Conservation (phyloP, 192 early-diverging fungal genomes). For the Backusella tarrabulga region DNA sequence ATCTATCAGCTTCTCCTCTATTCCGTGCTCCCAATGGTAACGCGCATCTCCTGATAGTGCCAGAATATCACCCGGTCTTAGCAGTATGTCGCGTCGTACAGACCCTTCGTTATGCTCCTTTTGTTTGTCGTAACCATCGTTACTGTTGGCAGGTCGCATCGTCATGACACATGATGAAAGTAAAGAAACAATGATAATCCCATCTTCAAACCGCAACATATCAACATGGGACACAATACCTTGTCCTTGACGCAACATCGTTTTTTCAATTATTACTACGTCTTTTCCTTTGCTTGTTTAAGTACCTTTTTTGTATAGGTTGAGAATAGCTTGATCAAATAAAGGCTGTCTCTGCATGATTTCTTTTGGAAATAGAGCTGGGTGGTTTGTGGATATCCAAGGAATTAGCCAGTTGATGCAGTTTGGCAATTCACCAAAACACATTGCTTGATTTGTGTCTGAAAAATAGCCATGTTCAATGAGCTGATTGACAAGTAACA, state of each 20-base stretch:
- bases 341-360: conserved; percentile 36
- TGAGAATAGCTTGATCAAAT: conserved; percentile 55
- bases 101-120: not conserved
- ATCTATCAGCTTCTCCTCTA: conserved; percentile 37
- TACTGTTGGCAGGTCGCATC: conserved; percentile 36
- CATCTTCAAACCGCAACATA: conserved; percentile 50
- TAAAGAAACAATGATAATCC: conserved; percentile 46
- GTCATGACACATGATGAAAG: conserved; percentile 49
- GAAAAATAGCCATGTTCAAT: conserved; percentile 27
- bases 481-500: conserved; percentile 18
- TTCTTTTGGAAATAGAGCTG: conserved; percentile 22
- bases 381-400: not conserved
- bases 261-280: not conserved
- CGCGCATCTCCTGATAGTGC: conserved; percentile 39
- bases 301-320: conserved; percentile 43
- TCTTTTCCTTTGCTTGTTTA: not conserved
- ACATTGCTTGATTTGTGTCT: conserved; percentile 46
- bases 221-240: conserved; percentile 52
- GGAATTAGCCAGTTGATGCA: conserved; percentile 31
- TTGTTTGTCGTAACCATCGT: not conserved
- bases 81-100: conserved; percentile 23
- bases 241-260: conserved; percentile 27
- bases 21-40: conserved; percentile 52
- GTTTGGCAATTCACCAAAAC: conserved; percentile 40
- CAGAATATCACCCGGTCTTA: conserved; percentile 44